Evolutionary conservation across 2,329 filamentous ascomycete species (phyloP).

Genomic region (Penicillium corylophilum): DNA sequence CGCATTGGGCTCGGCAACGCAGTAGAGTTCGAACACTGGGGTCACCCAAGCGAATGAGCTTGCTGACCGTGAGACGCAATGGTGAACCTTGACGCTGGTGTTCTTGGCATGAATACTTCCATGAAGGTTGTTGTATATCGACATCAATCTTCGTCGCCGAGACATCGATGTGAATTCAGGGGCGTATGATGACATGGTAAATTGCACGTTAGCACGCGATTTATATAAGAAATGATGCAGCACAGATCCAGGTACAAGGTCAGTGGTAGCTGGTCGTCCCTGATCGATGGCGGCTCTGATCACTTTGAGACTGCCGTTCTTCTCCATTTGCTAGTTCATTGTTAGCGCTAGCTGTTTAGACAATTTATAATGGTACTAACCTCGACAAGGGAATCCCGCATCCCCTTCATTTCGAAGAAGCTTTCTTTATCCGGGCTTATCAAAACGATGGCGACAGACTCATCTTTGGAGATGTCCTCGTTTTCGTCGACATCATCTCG

Average conservation of each 20-base stretch:
- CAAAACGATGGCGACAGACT: conserved; percentile 83
- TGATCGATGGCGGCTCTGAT: conserved; percentile 70
- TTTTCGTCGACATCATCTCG: conserved; percentile 48
- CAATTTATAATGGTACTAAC: conserved; percentile 34
- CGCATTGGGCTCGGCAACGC: conserved; percentile 75
- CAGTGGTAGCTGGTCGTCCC: conserved; percentile 69
- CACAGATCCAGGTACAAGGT: conserved; percentile 76
- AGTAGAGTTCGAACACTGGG: conserved; percentile 89
- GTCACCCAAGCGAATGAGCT: conserved; percentile 89
- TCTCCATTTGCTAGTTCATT: conserved; percentile 62
- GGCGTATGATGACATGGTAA: conserved; percentile 80
- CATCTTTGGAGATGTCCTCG: conserved; percentile 54
- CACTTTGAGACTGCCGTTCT: conserved; percentile 70
- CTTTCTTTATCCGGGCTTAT: conserved; percentile 91
- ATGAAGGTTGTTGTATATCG: conserved; percentile 81
- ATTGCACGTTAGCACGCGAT: conserved; percentile 90
- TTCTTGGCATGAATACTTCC: conserved; percentile 80
- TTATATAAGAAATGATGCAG: conserved; percentile 95
- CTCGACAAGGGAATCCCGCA: conserved; percentile 61
- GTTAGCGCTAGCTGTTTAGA: conserved; percentile 26
- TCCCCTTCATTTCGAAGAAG: conserved; percentile 82
- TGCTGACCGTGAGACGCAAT: conserved; percentile 71
- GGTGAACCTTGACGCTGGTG: conserved; percentile 80
- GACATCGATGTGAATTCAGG: conserved; percentile 64
- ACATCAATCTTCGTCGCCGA: conserved; percentile 70